A percentile compares a stretch with the other conserved stretches of the same genome.
phyloP scores from a whole-genome alignment of 1,139 yeast genomes.

The Nakaseomyces glabratus region DNA sequence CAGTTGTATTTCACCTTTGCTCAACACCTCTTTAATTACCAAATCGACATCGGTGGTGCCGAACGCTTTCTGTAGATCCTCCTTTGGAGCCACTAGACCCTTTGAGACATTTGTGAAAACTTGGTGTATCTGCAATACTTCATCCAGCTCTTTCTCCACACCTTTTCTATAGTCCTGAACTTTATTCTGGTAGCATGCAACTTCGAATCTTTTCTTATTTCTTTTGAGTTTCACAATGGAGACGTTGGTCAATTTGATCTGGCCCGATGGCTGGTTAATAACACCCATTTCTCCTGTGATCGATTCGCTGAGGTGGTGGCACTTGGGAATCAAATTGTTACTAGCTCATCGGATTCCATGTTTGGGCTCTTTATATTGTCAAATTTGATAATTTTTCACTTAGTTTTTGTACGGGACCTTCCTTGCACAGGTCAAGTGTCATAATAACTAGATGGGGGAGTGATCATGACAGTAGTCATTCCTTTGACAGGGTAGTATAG shows the following conservation, averaged over 20 bases:
- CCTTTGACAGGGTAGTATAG: too few species aligned
- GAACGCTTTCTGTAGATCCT: constrained; percentile 66
- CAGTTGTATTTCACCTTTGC: constrained; percentile 87
- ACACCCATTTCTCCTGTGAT: too few species aligned
- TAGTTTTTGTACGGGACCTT: too few species aligned
- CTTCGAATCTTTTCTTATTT: constrained; percentile 83
- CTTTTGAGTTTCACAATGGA: constrained; percentile 85
- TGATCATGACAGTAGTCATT: too few species aligned
- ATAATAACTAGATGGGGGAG: too few species aligned
- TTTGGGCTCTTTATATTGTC: too few species aligned
- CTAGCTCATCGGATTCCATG: too few species aligned
- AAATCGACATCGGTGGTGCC: constrained; percentile 67
- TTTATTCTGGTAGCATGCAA: constrained; percentile 94
- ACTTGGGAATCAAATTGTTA: too few species aligned
- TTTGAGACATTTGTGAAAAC: constrained; percentile 89
- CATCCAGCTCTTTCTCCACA: constrained; percentile 87
- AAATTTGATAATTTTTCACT: too few species aligned
- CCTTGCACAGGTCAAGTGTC: too few species aligned
- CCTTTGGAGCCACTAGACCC: constrained; percentile 88
- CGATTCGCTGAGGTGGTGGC: too few species aligned
- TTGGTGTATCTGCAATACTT: constrained; percentile 91
- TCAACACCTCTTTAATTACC: constrained; percentile 70
- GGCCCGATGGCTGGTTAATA: constrained; percentile 81
- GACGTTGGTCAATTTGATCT: constrained; percentile 85
- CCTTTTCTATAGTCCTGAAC: constrained; percentile 91